Evolutionary conservation across 2,329 filamentous ascomycete genomes (phyloP).

Genomic region (Paracorniculantispora psalliotae): DNA sequence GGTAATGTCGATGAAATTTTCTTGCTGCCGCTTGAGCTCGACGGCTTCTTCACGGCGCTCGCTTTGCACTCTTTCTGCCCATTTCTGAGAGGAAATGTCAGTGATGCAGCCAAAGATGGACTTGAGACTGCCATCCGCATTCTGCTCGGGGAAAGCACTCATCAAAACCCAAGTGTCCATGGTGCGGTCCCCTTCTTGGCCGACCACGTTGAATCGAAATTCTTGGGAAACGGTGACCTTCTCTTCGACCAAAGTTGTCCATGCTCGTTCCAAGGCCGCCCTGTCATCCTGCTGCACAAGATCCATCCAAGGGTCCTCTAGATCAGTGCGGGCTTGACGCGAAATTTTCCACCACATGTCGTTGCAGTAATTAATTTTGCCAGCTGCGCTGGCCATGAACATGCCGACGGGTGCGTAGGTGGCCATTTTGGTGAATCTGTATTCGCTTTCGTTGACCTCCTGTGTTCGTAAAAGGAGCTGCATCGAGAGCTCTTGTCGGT

Average conservation of each 20-base stretch:
- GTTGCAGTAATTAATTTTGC: constrained; percentile 74
- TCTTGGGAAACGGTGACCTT: constrained; percentile 64
- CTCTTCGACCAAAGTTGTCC: constrained; percentile 57
- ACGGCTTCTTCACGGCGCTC: constrained; percentile 74
- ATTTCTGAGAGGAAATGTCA: constrained; percentile 81
- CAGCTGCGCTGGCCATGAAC: constrained; percentile 71
- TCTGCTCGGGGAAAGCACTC: constrained; percentile 69
- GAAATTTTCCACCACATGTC: constrained; percentile 74
- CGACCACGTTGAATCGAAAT: constrained; percentile 68
- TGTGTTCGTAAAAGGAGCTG: constrained; percentile 63
- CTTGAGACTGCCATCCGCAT: constrained; percentile 59
- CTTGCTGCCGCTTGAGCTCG: constrained; percentile 68
- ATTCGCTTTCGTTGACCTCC: constrained; percentile 63
- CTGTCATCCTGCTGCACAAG: constrained; percentile 65
- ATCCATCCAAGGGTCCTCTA: constrained; percentile 65
- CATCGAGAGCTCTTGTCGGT: constrained; percentile 71
- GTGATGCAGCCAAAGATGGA: constrained; percentile 77
- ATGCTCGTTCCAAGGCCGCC: constrained; percentile 51
- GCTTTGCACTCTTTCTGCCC: constrained; percentile 75
- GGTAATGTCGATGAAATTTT: constrained; percentile 70
- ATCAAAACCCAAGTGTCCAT: constrained; percentile 73
- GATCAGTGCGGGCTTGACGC: constrained; percentile 55
- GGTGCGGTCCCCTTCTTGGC: constrained; percentile 54
- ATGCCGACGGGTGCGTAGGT: constrained; percentile 80
- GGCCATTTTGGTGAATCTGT: constrained; percentile 77